Base-by-base conservation (phyloP, 495 filamentous ascomycete genomes). In the Aspergillus diversus region DNA sequence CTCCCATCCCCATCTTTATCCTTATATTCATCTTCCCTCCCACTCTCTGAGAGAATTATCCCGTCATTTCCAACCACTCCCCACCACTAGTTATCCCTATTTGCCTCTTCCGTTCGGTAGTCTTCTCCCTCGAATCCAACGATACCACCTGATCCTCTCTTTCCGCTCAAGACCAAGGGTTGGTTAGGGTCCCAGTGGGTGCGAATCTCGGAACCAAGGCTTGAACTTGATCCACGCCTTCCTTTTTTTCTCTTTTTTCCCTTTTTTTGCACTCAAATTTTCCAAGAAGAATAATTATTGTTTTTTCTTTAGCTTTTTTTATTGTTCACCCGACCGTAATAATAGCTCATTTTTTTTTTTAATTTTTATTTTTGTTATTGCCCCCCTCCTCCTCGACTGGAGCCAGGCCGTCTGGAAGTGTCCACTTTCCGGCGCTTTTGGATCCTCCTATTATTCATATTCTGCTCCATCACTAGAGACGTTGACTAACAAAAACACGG, bases 171-270 rank as follows among this genome's bases (percentile, higher is more conserved):
- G 49, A 53, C 59, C 59, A 55, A 55, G 33, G 59, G 59, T 53
- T 61, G 59, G 55, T 61, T 55, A 61, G 50, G 59, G 59, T 61
- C 59, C 33, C 33, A 63, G 65, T 67, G 61, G 65, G 57, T 37
- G 57, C 57, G 65, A 67, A 67, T 67, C 65, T 67, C 65, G 65
- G 65, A 67, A 67, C 65, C 65, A 61, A 61, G 57, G 59, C 60
- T 59, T 55, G 55, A 57, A 59, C 46, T 49, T 51, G 56, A 63
- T 66, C 64, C 64, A 66, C 65, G 57, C n/a, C 31, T 46, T 65
- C 56, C 56, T 64, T 55, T 60, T 33, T 57, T 57, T 60, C 55
- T 61, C 59, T 57, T 47, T 54, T 34, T 43, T 31, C 33, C 27
- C 12, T 13, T 47, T 61, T 43, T 46, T 53, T 27, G 21, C 21